These are phyloP conservation scores for Annona squamosa DNA, from an alignment of 164 flowering plant genomes.

Conservation along the genomic window DNA sequence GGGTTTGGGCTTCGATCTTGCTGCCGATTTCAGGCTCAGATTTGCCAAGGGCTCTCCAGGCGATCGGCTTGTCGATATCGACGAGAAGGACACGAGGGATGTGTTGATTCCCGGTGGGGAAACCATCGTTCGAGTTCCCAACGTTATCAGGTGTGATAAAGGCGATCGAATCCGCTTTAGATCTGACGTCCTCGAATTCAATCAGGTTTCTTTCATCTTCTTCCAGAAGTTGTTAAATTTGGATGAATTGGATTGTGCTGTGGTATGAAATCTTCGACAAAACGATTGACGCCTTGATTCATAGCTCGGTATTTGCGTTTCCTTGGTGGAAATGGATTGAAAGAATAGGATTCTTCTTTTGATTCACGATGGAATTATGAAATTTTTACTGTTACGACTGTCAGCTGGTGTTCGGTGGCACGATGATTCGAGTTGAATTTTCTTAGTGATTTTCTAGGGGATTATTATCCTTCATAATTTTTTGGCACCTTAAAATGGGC, in stretches of 20 bases:
- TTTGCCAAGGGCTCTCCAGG: constrained; percentile 44
- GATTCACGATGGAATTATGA: too few relatives aligned
- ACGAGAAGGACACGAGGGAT: constrained; percentile 45
- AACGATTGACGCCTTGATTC: not conserved
- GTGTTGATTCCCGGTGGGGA: constrained; percentile 48
- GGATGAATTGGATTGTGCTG: not conserved
- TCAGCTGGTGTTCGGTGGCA: too few relatives aligned
- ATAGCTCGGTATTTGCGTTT: too few relatives aligned
- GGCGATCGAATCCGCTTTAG: constrained; percentile 73
- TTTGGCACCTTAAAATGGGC: too few relatives aligned
- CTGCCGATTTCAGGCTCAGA: constrained; percentile 65
- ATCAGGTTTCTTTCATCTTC: constrained; percentile 43
- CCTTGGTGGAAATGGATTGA: too few relatives aligned
- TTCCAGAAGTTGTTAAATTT: not conserved
- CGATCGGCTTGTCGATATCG: constrained; percentile 54
- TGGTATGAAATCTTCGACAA: not conserved
- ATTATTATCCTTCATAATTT: too few relatives aligned
- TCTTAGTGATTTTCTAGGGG: too few relatives aligned
- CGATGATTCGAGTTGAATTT: too few relatives aligned
- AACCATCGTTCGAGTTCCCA: constrained; percentile 36
- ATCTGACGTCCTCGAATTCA: constrained; percentile 78
- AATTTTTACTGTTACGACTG: too few relatives aligned
- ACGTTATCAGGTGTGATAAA: constrained; percentile 64
- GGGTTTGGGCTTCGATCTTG: constrained; percentile 74
- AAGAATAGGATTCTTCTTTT: too few relatives aligned